A percentile compares a stretch with the other conserved stretches of the same genome.
Conservation (phyloP, 2,329 filamentous ascomycete genomes). For the Tolypocladium ovalisporum region DNA sequence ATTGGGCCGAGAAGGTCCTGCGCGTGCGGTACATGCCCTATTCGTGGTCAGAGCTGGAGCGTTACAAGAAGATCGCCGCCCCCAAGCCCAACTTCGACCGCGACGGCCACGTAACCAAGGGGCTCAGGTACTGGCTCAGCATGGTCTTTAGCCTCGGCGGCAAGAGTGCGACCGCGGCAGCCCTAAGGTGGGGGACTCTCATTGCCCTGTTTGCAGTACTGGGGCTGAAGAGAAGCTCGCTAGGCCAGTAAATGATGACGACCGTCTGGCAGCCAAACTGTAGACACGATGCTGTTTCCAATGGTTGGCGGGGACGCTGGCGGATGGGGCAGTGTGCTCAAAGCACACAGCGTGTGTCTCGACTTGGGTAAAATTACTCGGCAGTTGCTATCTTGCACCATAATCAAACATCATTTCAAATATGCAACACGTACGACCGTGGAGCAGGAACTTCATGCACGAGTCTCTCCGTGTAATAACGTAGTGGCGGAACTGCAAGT, state of each 20-base stretch:
- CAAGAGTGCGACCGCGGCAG: constrained; percentile 35
- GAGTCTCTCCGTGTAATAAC: not conserved
- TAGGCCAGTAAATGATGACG: constrained; percentile 19
- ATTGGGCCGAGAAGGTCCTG: constrained; percentile 38
- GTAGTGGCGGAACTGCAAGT: not conserved
- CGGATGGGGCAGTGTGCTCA: not conserved
- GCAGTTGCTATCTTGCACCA: not conserved
- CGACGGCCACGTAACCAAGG: constrained; percentile 38
- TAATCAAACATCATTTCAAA: not conserved
- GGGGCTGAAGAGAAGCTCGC: constrained; percentile 20
- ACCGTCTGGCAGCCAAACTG: not conserved
- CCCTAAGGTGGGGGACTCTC: constrained; percentile 37
- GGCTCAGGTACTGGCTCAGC: constrained; percentile 42
- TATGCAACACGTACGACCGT: not conserved
- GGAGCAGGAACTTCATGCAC: not conserved
- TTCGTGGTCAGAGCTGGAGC: constrained; percentile 30
- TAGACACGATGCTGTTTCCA: not conserved
- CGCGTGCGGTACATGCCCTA: constrained; percentile 60
- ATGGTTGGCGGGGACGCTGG: not conserved
- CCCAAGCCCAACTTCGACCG: constrained; percentile 52
- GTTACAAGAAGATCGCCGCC: constrained; percentile 29
- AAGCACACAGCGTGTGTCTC: not conserved
- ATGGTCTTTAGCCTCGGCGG: constrained; percentile 42
- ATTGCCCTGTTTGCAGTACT: constrained; percentile 26
- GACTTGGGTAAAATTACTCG: not conserved